phyloP scores from a whole-genome alignment of 2,329 filamentous ascomycete species.

The Fusarium newnesense region DNA sequence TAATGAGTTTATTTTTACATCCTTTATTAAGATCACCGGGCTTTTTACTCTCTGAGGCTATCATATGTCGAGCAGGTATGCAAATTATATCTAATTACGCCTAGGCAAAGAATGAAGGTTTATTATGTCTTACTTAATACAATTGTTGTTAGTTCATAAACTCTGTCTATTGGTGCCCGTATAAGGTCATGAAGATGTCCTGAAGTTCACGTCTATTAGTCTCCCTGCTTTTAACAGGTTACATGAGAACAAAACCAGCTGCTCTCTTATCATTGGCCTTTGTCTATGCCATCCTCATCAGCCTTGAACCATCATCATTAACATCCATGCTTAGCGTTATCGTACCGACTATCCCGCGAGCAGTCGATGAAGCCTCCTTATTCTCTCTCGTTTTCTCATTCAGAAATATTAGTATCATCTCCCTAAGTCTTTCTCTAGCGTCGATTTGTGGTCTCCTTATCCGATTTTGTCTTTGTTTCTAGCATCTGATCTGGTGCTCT shows the following conservation, averaged over 20 bases:
- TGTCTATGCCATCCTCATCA: not conserved
- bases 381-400: not conserved
- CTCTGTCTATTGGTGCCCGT: not conserved
- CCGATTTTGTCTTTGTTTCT: constrained; percentile 1
- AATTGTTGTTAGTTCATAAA: not conserved
- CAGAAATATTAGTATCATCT: not conserved
- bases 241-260: not conserved
- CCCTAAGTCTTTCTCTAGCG: not conserved
- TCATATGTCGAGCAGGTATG: not conserved
- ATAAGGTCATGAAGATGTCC: not conserved
- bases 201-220: not conserved
- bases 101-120: not conserved
- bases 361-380: not conserved
- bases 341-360: no score
- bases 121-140: not conserved
- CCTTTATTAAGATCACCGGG: not conserved
- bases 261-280: not conserved
- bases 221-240: not conserved
- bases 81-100: no score
- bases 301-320: not conserved
- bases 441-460: not conserved
- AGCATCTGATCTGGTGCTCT: constrained; percentile 1
- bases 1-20: not conserved
- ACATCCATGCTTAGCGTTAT: not conserved
- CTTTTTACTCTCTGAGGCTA: not conserved